Evolutionary conservation across 2,329 filamentous ascomycete species (phyloP).

Genomic region (Sporothrix variecibatus): DNA sequence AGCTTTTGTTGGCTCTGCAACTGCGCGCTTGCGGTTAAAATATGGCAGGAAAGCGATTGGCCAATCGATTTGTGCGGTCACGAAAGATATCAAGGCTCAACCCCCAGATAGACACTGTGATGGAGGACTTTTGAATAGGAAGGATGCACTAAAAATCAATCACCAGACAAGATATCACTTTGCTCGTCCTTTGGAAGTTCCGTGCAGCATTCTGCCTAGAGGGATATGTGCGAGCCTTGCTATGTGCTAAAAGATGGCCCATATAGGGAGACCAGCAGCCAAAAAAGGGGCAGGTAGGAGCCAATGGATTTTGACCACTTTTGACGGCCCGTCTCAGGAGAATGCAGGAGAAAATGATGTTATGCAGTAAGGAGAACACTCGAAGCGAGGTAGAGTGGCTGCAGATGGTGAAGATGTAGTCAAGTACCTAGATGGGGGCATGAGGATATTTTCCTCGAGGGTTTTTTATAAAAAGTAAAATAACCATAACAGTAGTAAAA

Average conservation of each 20-base stretch:
- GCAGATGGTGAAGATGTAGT: not conserved
- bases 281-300: not conserved
- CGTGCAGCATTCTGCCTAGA: not conserved
- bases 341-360: not conserved
- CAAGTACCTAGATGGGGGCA: not conserved
- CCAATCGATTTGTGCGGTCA: not conserved
- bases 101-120: not conserved
- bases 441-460: not conserved
- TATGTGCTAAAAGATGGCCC: not conserved
- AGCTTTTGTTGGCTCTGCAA: not conserved
- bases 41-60: not conserved
- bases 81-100: not conserved
- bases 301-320: not conserved
- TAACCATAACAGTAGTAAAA: too few relatives aligned
- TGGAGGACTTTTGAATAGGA: not conserved
- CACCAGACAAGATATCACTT: not conserved
- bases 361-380: not conserved
- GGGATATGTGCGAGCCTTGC: not conserved
- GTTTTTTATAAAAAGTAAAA: not conserved
- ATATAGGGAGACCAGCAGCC: not conserved
- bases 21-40: constrained; percentile 9
- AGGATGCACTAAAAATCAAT: not conserved
- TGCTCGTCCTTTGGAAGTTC: not conserved
- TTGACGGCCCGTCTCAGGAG: not conserved
- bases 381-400: not conserved